A percentile compares a stretch with the other conserved stretches of the same genome.
phyloP scores from a whole-genome alignment of 768 basidiomycete species.

The Termitomyces sp. region DNA sequence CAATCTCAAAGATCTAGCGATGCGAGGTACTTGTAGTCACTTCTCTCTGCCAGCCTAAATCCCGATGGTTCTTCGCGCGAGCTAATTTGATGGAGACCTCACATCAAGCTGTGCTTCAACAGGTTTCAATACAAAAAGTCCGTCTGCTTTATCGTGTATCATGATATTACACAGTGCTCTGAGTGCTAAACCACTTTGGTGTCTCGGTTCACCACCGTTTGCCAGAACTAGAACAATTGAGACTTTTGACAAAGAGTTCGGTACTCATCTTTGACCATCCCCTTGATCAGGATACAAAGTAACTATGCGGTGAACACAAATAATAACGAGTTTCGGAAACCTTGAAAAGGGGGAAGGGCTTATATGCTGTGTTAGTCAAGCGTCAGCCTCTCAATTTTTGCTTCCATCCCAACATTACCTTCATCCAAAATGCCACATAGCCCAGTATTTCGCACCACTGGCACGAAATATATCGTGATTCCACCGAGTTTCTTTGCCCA shows the following conservation, averaged over 20 bases:
- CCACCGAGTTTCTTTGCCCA: conserved; percentile 1
- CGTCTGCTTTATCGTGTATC: no score
- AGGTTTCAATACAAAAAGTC: no score
- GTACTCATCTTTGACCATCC: background rate
- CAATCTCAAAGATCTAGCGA: background rate
- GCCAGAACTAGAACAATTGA: background rate
- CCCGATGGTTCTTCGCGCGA: no score
- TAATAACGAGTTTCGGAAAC: background rate
- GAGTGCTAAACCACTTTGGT: background rate
- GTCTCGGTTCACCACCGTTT: background rate
- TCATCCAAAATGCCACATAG: background rate
- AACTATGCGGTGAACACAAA: background rate
- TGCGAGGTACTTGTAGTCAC: background rate
- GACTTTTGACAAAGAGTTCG: background rate
- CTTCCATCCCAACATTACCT: background rate
- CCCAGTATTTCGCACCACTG: background rate
- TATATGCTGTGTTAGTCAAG: background rate
- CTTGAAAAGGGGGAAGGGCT: background rate
- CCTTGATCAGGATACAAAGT: background rate
- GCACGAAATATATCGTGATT: background rate
- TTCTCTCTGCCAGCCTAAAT: background rate
- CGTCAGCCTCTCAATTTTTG: background rate
- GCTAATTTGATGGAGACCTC: background rate
- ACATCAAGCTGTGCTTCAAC: background rate
- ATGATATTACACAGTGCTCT: background rate